These are phyloP conservation scores for Fusarium nematophilum DNA, from an alignment of 2,329 filamentous ascomycete genomes.

Conservation along the genomic window DNA sequence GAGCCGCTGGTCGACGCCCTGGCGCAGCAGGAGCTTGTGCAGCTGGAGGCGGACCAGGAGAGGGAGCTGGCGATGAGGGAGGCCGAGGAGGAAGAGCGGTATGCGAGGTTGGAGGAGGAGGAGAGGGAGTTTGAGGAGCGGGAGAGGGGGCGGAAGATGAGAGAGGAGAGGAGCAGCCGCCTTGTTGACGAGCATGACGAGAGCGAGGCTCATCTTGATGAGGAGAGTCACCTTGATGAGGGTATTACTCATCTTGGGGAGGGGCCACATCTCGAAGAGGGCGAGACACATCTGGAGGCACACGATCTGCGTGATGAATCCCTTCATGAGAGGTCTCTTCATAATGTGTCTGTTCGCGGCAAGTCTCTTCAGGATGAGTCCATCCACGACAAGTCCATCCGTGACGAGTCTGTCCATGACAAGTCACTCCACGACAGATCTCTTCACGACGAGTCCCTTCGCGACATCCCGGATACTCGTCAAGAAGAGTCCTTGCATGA, in stretches of 20 bases:
- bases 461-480: neutral
- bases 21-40: slow-evolving; percentile 69
- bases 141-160: slow-evolving; percentile 38
- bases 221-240: slow-evolving; percentile 6
- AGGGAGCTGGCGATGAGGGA: slow-evolving; percentile 52
- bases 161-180: slow-evolving; percentile 18
- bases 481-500: slow-evolving; percentile 5
- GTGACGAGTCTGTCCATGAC: slow-evolving; percentile 19
- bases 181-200: slow-evolving; percentile 14
- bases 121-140: slow-evolving; percentile 44
- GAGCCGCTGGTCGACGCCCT: slow-evolving; percentile 75
- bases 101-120: slow-evolving; percentile 40
- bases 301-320: neutral
- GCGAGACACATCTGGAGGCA: slow-evolving; percentile 5
- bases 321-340: slow-evolving; percentile 2
- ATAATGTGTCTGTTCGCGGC: neutral
- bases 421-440: slow-evolving; percentile 12
- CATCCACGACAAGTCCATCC: slow-evolving; percentile 7
- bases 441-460: slow-evolving; percentile 5
- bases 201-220: neutral
- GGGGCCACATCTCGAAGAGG: too few species aligned
- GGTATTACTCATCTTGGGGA: neutral
- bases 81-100: slow-evolving; percentile 50
- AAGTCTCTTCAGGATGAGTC: slow-evolving; percentile 9
- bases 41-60: slow-evolving; percentile 61